Conservation (phyloP, 2,329 filamentous ascomycete genomes). For the Fusarium xylarioides region DNA sequence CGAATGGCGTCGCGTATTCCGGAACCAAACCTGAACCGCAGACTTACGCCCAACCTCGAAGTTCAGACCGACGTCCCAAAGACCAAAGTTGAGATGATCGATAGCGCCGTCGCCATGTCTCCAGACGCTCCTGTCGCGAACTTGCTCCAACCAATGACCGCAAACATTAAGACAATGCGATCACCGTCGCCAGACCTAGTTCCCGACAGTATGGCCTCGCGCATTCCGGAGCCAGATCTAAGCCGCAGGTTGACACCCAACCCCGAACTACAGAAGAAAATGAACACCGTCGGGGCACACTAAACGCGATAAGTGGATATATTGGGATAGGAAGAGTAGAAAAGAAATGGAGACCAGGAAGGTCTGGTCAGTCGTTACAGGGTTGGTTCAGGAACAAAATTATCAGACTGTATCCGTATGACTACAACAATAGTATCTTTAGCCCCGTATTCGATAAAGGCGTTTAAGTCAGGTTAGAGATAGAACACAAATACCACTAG, state of each 20-base stretch:
- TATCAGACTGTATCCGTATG: constrained; percentile 30
- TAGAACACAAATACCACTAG: not conserved
- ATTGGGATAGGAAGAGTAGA: not conserved
- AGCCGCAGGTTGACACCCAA: constrained; percentile 58
- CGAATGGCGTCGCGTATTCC: constrained; percentile 68
- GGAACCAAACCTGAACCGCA: constrained; percentile 55
- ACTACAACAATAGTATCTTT: constrained; percentile 11
- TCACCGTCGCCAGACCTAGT: constrained; percentile 67
- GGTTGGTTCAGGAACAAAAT: not conserved
- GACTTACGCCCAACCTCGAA: constrained; percentile 59
- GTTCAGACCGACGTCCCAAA: constrained; percentile 60
- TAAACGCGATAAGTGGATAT: not conserved
- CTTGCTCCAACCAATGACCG: constrained; percentile 62
- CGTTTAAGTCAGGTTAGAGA: not conserved
- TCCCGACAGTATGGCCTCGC: constrained; percentile 70
- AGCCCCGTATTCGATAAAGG: not conserved
- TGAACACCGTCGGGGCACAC: constrained; percentile 38
- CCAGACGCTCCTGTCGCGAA: constrained; percentile 64
- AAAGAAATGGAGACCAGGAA: constrained; percentile 3
- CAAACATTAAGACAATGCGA: constrained; percentile 62
- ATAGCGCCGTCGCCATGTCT: constrained; percentile 58
- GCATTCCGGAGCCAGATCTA: constrained; percentile 61
- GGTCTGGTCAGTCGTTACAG: constrained; percentile 29
- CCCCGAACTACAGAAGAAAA: constrained; percentile 54
- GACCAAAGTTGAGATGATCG: constrained; percentile 55